These are phyloP conservation scores for Rhizomucor miehei DNA, from an alignment of 371 early-diverging fungal genomes.

Conservation along the genomic window DNA sequence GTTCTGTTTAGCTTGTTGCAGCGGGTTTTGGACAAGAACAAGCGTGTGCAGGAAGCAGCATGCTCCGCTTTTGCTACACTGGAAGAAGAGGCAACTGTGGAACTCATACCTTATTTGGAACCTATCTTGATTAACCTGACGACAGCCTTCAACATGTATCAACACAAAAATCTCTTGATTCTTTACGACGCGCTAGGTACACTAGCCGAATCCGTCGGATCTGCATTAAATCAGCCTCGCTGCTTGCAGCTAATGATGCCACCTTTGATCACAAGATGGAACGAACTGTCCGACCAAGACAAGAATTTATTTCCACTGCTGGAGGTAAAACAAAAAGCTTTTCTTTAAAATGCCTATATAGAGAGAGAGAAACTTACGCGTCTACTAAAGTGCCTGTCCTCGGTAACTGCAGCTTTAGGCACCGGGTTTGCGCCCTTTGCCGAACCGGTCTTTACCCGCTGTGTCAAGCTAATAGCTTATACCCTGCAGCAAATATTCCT, in stretches of 20 bases:
- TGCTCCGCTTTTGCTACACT: constrained; percentile 93
- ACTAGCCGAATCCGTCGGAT: constrained; percentile 86
- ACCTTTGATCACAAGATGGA: constrained; percentile 82
- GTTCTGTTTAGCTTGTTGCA: constrained; percentile 75
- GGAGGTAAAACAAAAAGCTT: constrained; percentile 51
- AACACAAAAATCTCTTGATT: constrained; percentile 84
- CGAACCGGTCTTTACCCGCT: constrained; percentile 80
- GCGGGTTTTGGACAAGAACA: constrained; percentile 84
- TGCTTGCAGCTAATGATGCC: constrained; percentile 81
- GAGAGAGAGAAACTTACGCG: too few species aligned
- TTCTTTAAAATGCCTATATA: background rate
- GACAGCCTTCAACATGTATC: constrained; percentile 79
- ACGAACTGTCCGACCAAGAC: constrained; percentile 72
- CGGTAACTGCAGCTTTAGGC: constrained; percentile 86
- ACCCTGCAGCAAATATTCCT: constrained; percentile 47
- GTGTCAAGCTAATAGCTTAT: constrained; percentile 72
- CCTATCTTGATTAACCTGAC: constrained; percentile 76
- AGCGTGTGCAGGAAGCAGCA: constrained; percentile 93
- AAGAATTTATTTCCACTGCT: constrained; percentile 87
- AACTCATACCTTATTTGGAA: constrained; percentile 80
- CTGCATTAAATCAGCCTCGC: constrained; percentile 72
- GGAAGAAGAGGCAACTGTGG: constrained; percentile 81
- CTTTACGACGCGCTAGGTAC: constrained; percentile 94
- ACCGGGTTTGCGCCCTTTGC: constrained; percentile 78
- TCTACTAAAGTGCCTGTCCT: constrained; percentile 69